Evolutionary conservation across 164 flowering plant genomes (phyloP).

Genomic region (Liquidambar formosana): DNA sequence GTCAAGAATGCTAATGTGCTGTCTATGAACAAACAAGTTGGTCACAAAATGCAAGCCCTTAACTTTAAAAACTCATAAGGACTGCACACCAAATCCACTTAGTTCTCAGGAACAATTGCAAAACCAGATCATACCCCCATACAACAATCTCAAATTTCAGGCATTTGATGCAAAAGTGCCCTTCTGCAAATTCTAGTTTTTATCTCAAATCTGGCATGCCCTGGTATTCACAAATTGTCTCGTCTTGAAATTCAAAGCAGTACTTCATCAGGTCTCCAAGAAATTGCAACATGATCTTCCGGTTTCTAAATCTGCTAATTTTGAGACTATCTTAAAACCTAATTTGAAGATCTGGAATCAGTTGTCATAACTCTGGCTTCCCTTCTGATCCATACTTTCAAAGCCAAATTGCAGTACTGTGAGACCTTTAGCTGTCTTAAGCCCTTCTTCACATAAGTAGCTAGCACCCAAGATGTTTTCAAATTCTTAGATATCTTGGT

Average conservation of each 20-base stretch:
- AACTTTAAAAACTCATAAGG: not conserved
- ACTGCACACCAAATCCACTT: not conserved
- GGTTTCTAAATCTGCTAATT: no score
- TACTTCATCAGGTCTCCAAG: not conserved
- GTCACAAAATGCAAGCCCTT: not conserved
- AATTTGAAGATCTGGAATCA: not conserved
- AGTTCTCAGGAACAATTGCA: not conserved
- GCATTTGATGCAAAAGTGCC: not conserved
- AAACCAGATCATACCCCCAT: not conserved
- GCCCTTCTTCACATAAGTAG: not conserved
- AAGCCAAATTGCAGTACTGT: slow-evolving; percentile 1
- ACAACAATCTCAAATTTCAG: not conserved
- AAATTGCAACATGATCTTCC: not conserved
- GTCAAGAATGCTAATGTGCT: not conserved
- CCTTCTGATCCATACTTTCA: not conserved
- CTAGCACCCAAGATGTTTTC: not conserved
- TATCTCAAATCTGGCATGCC: not conserved
- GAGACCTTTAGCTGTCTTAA: not conserved
- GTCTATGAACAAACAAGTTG: not conserved
- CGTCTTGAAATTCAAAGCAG: not conserved
- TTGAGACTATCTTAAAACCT: not conserved
- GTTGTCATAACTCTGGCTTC: not conserved
- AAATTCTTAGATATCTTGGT: not conserved
- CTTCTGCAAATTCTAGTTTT: not conserved
- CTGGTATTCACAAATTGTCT: not conserved